Base-by-base conservation (phyloP, 192 early-diverging fungal genomes). In the Glomus cerebriforme region DNA sequence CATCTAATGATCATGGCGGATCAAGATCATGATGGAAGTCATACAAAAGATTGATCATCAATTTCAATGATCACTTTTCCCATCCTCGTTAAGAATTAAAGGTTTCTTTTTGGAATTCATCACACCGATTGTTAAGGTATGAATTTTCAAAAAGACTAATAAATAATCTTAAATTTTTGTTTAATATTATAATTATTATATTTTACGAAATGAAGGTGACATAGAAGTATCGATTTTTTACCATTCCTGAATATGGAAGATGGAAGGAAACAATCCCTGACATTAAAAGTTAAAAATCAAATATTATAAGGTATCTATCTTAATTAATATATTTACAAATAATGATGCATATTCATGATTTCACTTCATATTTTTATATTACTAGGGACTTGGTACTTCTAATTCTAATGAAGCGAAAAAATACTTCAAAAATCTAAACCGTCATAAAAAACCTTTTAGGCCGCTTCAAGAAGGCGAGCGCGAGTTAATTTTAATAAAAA, bases 1-100 rank as follows among this genome's bases (percentile, higher is more conserved):
- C 91, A 93, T 72, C 86, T 99, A 15, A 97, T 99, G 92, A 96
- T 98, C 72, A 99, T 99, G 98, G 94, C 97, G 5, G 98, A 99
- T 92, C 98, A 86, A 90, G 95, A 97, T 89, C 92, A 96, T 71
- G 96, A 98, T 79, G 96, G 96, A 37, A 96, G 95, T 26, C 97
- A 97, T 78, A 98, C 98, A 54, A 99, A 99, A 83, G 97, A 29
- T 88, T 99, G 6, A 90, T 99, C 27, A 93, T 99, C 84, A 99
- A 99, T 84, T 93, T 98, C 75, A 87, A 98, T 39, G 98, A 98
- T 85, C 92, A 95, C 62, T 93, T 95, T 99, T 93, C 82, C 98
- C 98, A 9, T 92, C 91, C 1, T 85, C 98, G 60, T 84, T 99
- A 75, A 91, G 94, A 80, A 89, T 97, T 43, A 92, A 95, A 10